phyloP scores from a whole-genome alignment of 345 rosid species.

The Isatis tinctoria region DNA sequence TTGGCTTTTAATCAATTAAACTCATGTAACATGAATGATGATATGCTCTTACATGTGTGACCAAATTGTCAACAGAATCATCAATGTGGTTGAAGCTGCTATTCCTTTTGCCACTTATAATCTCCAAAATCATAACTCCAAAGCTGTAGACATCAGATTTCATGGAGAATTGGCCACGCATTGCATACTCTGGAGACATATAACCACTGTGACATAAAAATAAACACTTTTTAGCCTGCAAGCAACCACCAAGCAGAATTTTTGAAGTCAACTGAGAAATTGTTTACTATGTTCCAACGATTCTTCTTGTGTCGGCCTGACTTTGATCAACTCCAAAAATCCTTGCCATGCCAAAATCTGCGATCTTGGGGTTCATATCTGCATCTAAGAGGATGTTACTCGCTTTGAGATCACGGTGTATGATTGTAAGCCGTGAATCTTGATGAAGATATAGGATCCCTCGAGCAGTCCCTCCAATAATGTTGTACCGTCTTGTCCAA shows the following conservation, averaged over 20 bases:
- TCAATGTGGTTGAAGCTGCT: background rate
- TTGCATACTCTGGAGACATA: background rate
- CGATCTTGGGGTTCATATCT: background rate
- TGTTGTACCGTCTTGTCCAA: background rate
- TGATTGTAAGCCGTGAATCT: background rate
- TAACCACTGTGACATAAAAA: background rate
- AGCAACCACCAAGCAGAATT: background rate
- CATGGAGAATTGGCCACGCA: background rate
- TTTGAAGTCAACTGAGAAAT: background rate
- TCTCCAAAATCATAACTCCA: background rate
- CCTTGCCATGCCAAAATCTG: conserved; percentile 1
- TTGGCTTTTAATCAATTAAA: background rate
- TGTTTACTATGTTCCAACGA: background rate
- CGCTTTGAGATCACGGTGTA: background rate
- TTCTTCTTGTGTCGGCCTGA: background rate
- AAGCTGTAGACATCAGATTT: background rate
- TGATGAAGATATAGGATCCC: background rate
- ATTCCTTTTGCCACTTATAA: background rate
- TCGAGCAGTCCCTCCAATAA: background rate
- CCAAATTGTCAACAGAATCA: conserved; percentile 3
- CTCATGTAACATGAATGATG: background rate
- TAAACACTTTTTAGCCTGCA: background rate
- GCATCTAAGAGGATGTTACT: background rate
- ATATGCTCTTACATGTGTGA: conserved; percentile 32
- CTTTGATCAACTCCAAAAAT: background rate